Conservation (phyloP, 441 rosid genomes). For the Dalechampia spathulata region DNA sequence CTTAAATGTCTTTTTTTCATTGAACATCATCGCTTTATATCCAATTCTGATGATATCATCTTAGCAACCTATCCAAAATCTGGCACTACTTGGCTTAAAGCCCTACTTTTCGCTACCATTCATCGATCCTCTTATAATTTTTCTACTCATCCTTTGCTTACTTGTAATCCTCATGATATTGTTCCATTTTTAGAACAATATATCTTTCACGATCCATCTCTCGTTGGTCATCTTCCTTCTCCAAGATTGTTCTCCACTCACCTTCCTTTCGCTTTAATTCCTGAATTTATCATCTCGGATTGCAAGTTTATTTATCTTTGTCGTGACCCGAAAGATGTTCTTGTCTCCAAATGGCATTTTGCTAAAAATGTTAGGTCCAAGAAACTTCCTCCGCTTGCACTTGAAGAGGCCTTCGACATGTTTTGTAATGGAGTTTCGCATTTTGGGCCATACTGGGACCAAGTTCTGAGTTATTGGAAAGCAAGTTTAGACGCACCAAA, state of each 20-base stretch:
- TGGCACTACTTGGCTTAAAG: conserved; percentile 43
- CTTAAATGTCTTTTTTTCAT: too few species aligned
- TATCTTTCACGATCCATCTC: not conserved
- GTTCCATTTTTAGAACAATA: conserved; percentile 25
- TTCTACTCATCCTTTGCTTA: conserved; percentile 19
- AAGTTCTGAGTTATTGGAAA: too few species aligned
- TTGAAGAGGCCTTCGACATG: conserved; percentile 18
- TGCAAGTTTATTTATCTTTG: conserved; percentile 2
- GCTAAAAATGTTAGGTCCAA: not conserved
- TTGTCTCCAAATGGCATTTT: not conserved
- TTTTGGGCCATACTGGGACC: too few species aligned
- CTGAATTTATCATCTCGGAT: not conserved
- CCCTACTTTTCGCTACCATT: conserved; percentile 25
- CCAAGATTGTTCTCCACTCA: conserved; percentile 28
- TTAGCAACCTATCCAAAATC: conserved; percentile 31
- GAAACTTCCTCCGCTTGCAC: not conserved
- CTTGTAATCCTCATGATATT: conserved; percentile 21
- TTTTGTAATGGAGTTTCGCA: conserved; percentile 13
- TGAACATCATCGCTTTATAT: too few species aligned
- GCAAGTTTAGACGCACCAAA: too few species aligned
- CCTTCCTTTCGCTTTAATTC: conserved; percentile 16
- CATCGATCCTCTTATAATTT: conserved; percentile 7
- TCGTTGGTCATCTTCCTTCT: not conserved
- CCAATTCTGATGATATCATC: conserved; percentile 1
- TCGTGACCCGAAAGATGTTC: conserved; percentile 1